phyloP scores from a whole-genome alignment of 208 protist species.

The Trypanosoma congolense region DNA sequence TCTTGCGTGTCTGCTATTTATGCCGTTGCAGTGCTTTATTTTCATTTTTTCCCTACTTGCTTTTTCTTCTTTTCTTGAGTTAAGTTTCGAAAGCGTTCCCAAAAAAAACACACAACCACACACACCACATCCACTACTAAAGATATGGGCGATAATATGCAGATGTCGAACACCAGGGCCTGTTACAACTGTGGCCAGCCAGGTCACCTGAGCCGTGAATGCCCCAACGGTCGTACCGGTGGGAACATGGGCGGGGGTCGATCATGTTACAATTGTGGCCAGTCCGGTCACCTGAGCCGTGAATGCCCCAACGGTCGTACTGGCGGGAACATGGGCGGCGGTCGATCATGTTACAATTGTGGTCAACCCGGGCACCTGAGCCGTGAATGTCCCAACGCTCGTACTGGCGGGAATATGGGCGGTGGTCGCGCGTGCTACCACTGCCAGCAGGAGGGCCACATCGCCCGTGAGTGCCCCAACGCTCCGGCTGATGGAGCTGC shows the following conservation, averaged over 20 bases:
- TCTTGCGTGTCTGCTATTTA: no score
- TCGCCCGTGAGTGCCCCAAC: background rate
- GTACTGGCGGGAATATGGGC: conserved; percentile 8
- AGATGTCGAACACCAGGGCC: conserved; percentile 6
- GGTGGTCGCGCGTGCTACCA: conserved; percentile 32
- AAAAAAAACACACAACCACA: no score
- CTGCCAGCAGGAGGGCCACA: conserved; percentile 24
- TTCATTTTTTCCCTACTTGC: no score
- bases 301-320: conserved; percentile 31
- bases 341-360: conserved; percentile 56
- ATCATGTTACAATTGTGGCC: conserved; percentile 61
- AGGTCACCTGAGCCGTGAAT: conserved; percentile 82
- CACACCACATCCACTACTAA: no score
- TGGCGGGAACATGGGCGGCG: conserved; percentile 5
- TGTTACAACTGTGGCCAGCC: conserved; percentile 80
- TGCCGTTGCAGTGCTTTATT: no score
- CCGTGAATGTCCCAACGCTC: conserved; percentile 34
- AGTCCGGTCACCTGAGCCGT: conserved; percentile 41
- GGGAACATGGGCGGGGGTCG: conserved; percentile 32
- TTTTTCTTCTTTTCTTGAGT: no score
- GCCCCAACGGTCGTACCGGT: conserved; percentile 48
- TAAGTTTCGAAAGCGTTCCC: no score
- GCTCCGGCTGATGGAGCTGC: background rate
- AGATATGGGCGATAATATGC: conserved; percentile 12
- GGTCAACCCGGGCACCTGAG: conserved; percentile 47